Evolutionary conservation across 2,329 filamentous ascomycete species (phyloP).

Genomic region (Colletotrichum sp.): DNA sequence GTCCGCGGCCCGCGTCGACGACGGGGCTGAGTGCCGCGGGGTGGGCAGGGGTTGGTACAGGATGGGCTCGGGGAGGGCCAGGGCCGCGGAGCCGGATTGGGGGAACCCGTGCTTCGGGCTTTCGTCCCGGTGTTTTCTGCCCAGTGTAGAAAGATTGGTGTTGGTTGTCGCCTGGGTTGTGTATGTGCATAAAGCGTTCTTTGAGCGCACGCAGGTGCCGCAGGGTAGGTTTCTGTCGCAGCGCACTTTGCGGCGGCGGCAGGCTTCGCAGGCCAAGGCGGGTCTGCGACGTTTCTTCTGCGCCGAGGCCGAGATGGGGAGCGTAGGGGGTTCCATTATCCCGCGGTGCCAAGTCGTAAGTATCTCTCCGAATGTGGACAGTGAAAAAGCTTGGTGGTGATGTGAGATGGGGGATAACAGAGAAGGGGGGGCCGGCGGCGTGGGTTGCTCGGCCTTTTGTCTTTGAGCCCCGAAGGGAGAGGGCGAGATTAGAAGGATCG

Average conservation of each 20-base stretch:
- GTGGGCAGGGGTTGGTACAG: not conserved
- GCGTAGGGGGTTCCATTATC: not conserved
- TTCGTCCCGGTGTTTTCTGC: not conserved
- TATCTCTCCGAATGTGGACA: not conserved
- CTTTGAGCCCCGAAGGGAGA: not conserved
- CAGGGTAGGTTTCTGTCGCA: conserved; percentile 66
- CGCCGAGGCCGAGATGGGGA: not conserved
- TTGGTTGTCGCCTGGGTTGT: conserved; percentile 34
- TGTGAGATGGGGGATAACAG: not conserved
- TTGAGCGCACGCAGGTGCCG: conserved; percentile 62
- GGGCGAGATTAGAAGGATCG: not conserved
- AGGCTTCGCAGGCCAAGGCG: conserved; percentile 59
- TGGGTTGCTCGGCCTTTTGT: conserved; percentile 13
- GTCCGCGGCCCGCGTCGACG: not conserved
- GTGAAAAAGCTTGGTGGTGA: not conserved
- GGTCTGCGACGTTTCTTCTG: conserved; percentile 44
- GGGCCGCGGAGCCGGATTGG: not conserved
- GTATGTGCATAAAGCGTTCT: conserved; percentile 61
- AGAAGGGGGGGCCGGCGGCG: not conserved
- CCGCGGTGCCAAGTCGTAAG: not conserved
- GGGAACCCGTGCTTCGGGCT: not conserved
- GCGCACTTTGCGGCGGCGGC: conserved; percentile 64
- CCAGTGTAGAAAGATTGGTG: not conserved
- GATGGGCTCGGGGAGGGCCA: conserved; percentile 1
- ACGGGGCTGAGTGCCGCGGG: not conserved